Percentiles rank a stretch among this genome's conserved stretches.
Conservation (phyloP, 2,329 filamentous ascomycete genomes). For the Exophiala sideris region DNA sequence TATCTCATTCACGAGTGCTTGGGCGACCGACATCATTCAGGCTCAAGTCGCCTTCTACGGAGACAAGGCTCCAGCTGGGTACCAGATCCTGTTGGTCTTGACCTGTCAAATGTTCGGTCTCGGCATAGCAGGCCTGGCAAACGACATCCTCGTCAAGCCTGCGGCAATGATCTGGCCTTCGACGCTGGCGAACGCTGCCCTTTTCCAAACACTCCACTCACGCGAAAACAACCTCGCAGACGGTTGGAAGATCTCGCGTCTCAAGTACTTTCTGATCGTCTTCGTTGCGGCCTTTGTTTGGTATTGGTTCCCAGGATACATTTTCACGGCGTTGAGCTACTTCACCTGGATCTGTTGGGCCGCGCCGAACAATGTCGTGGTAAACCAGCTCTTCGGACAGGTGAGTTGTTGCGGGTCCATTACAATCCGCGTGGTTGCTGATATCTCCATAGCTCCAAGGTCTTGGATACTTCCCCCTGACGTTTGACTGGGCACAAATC, state of each 20-base stretch:
- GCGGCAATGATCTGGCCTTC: constrained; percentile 90
- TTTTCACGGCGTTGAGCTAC: constrained; percentile 80
- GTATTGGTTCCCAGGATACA: constrained; percentile 77
- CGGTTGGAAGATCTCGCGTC: constrained; percentile 76
- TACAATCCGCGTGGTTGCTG: no score
- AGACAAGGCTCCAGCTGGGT: constrained; percentile 69
- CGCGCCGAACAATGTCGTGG: constrained; percentile 74
- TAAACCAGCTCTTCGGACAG: constrained; percentile 84
- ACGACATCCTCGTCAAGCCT: constrained; percentile 76
- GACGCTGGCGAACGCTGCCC: constrained; percentile 79
- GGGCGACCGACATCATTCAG: constrained; percentile 81
- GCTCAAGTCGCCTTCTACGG: constrained; percentile 86
- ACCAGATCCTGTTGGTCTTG: constrained; percentile 76
- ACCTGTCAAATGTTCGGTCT: constrained; percentile 85
- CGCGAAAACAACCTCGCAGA: constrained; percentile 78
- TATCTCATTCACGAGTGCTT: constrained; percentile 82
- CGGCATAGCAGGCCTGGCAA: constrained; percentile 75
- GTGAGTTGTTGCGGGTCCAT: constrained; percentile 46
- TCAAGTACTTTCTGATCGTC: constrained; percentile 76
- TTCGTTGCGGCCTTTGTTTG: constrained; percentile 70
- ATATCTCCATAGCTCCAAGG: constrained; percentile 40
- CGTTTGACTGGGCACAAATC: constrained; percentile 88
- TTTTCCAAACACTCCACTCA: constrained; percentile 82
- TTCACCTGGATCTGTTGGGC: constrained; percentile 88
- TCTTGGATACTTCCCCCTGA: constrained; percentile 78